Base-by-base conservation (phyloP, 257 asterid species). In the Fraxinus anomala region DNA sequence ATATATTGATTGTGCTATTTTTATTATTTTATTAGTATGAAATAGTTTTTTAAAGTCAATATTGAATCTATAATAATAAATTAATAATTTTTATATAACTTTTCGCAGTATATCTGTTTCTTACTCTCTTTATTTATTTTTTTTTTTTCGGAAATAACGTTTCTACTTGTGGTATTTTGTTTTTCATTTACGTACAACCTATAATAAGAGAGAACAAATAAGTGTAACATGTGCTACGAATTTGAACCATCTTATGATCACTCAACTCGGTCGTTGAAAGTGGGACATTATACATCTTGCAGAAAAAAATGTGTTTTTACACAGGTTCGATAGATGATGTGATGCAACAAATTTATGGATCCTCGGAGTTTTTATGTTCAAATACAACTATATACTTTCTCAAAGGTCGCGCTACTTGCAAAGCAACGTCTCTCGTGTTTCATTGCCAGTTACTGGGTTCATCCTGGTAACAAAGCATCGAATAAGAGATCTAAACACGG, bases 371-470 rank as follows among this genome's bases (percentile, higher is more conserved):
- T 5, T 3, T 6, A 6, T 54, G 9, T 54, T 23, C 19, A 11
- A 24, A 24, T 23, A n/a, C 30, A 56, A 56, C 3, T 6, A 56
- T 21, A 23, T 21, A 56, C 67, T 4, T 63, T 26, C 34, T 9
- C 34, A 26, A 6, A 61, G 37, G 34, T 21, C 14, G 68, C 10
- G 23, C 82, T 87, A 92, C 76, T 87, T 90, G 82, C 99, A 95
- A 36, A 95, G 84, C 87, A 91, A 79, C 19, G 98, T 92, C 73
- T 96, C 98, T 75, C 92, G 86, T 65, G 99, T 93, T 69, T 94
- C 99, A 74, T 93, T 96, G 10, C 99, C 97, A 0, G 98, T 96
- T 11, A 86, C 88, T 21, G 96, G 80, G 79, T 96, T 93, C 81
- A 86, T 88, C 85, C 97, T 94, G 88, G n/a, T 61, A 33, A 73